Percentiles rank a stretch among this genome's conserved stretches.
Conservation (phyloP, 2,329 filamentous ascomycete genomes). For the Sporothrix globosa region DNA sequence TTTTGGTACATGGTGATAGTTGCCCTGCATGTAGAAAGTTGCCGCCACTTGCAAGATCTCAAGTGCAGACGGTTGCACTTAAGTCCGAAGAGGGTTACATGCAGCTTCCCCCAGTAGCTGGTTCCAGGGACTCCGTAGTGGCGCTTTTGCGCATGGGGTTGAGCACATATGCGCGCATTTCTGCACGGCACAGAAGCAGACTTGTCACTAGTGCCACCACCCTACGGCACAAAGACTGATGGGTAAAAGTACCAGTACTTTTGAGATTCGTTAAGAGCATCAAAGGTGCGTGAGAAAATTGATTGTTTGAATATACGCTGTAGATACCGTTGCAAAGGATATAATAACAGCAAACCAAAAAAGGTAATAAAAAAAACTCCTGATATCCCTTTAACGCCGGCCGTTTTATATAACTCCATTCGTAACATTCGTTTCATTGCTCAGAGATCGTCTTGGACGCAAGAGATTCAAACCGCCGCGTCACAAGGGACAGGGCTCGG, state of each 20-base stretch:
- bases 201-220: slow-evolving; percentile 30
- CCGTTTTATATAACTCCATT: slow-evolving; percentile 10
- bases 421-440: slow-evolving; percentile 15
- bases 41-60: no score
- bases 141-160: slow-evolving; percentile 9
- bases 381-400: slow-evolving; percentile 7
- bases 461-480: neutral
- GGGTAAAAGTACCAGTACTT: slow-evolving; percentile 9
- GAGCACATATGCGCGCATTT: slow-evolving; percentile 38
- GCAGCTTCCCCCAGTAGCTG: neutral
- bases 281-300: neutral
- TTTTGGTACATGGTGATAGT: no score
- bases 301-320: neutral
- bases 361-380: slow-evolving; percentile 17
- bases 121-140: neutral
- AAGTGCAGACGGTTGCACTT: neutral
- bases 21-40: no score
- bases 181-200: slow-evolving; percentile 27
- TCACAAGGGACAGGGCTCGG: neutral
- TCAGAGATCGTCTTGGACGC: neutral
- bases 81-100: slow-evolving; percentile 2
- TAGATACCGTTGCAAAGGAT: neutral
- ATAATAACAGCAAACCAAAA: neutral
- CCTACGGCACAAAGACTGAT: neutral
- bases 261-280: neutral